Conservation (phyloP, 1,284 basidiomycete species). For the Heterobasidion annosum region DNA sequence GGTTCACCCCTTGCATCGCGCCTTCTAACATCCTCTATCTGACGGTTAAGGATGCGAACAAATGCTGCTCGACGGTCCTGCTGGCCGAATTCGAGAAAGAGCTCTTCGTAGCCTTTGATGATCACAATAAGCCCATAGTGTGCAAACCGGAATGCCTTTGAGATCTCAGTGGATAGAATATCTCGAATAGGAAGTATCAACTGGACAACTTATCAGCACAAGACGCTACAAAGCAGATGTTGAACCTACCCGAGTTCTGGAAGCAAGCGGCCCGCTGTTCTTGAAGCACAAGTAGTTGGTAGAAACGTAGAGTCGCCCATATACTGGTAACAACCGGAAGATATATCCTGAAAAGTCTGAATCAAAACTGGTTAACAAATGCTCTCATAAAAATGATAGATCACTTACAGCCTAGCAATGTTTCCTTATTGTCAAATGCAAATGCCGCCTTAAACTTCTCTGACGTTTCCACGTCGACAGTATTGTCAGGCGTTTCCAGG, state of each 20-base stretch:
- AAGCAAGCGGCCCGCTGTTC: conserved; percentile 65
- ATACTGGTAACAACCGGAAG: conserved; percentile 79
- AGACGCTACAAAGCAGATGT: background rate
- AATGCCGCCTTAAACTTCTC: conserved; percentile 77
- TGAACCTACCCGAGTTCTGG: conserved; percentile 64
- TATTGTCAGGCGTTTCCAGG: conserved; percentile 55
- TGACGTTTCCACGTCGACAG: conserved; percentile 52
- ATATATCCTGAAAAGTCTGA: conserved; percentile 85
- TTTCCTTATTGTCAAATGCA: conserved; percentile 81
- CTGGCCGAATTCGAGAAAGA: conserved; percentile 90
- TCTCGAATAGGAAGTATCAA: conserved; percentile 93
- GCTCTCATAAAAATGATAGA: background rate
- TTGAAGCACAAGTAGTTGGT: conserved; percentile 87
- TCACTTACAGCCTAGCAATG: conserved; percentile 74
- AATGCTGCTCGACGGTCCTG: conserved; percentile 75
- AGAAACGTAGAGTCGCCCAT: conserved; percentile 81
- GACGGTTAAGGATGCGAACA: conserved; percentile 63
- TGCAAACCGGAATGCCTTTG: conserved; percentile 83
- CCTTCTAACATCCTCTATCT: conserved; percentile 67
- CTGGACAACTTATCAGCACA: conserved; percentile 27
- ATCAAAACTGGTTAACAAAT: background rate
- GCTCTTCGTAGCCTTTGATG: conserved; percentile 91
- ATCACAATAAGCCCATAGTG: conserved; percentile 86
- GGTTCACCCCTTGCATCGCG: conserved; percentile 34
- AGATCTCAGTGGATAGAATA: conserved; percentile 75